Percentiles rank a stretch among this genome's conserved stretches.
phyloP scores from a whole-genome alignment of 1,284 basidiomycete genomes.

The Apiotrichum gamsii region DNA sequence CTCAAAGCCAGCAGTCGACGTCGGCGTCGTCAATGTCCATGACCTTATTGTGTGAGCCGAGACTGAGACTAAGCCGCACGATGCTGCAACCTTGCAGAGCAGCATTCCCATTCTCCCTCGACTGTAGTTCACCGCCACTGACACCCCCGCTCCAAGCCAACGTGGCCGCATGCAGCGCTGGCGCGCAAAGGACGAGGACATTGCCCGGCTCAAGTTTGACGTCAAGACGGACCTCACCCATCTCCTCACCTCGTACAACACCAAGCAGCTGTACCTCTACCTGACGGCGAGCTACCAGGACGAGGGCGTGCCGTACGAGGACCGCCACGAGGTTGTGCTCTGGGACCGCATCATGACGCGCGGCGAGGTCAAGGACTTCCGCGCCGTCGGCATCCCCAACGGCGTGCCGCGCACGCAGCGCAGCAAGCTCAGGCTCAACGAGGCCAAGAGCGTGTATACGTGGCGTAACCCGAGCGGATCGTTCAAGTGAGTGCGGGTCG shows the following conservation, averaged over 20 bases:
- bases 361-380: slow-evolving; percentile 32
- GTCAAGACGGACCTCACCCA: slow-evolving; percentile 43
- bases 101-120: too few relatives aligned
- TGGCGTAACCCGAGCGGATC: slow-evolving; percentile 41
- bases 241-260: slow-evolving; percentile 47
- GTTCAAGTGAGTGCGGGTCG: slow-evolving; percentile 44
- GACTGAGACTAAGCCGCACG: too few relatives aligned
- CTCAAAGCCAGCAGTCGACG: slow-evolving; percentile 29
- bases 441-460: slow-evolving; percentile 39
- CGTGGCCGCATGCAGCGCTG: slow-evolving; percentile 35
- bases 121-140: too few relatives aligned
- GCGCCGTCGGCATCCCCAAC: slow-evolving; percentile 26
- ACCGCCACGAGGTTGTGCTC: slow-evolving; percentile 43
- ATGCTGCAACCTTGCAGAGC: too few relatives aligned
- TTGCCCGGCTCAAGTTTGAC: slow-evolving; percentile 45
- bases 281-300: slow-evolving; percentile 43
- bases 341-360: slow-evolving; percentile 48
- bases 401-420: background rate
- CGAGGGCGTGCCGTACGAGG: slow-evolving; percentile 12
- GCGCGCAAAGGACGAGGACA: slow-evolving; percentile 39
- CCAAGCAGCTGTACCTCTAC: slow-evolving; percentile 49
- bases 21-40: slow-evolving; percentile 37
- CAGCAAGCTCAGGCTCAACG: slow-evolving; percentile 33
- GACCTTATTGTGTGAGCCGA: slow-evolving; percentile 41
- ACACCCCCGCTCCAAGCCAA: slow-evolving; percentile 17